phyloP scores from a whole-genome alignment of 1,139 yeast species.

The Blastobotrys raffinosifermentans region DNA sequence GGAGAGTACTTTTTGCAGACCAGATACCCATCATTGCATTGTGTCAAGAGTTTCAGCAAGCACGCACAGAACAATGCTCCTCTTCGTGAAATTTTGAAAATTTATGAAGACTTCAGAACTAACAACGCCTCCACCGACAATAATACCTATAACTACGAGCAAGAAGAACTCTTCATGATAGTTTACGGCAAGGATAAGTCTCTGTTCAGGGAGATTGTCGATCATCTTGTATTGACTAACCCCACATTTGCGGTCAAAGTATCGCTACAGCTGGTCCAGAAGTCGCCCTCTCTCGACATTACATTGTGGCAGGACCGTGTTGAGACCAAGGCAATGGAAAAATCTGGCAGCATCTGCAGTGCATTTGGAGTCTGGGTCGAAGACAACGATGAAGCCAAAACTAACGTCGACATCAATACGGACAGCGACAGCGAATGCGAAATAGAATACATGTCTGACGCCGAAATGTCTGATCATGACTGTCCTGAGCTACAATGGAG shows the following conservation, averaged over 20 bases:
- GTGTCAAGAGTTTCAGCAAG: slow-evolving; percentile 3
- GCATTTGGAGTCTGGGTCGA: neutral
- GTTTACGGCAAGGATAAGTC: neutral
- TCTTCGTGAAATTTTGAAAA: too few relatives aligned
- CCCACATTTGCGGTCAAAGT: slow-evolving; percentile 8
- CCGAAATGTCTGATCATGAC: too few relatives aligned
- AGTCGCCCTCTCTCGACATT: neutral
- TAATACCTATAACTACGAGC: slow-evolving; percentile 3
- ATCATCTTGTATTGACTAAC: slow-evolving; percentile 3
- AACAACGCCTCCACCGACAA: neutral
- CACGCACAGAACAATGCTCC: too few relatives aligned
- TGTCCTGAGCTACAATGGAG: too few relatives aligned
- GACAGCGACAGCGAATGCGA: too few relatives aligned
- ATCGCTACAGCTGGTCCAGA: slow-evolving; percentile 6
- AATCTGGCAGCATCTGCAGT: neutral
- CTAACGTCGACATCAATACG: neutral
- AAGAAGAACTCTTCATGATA: slow-evolving; percentile 2
- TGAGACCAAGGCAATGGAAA: slow-evolving; percentile 4
- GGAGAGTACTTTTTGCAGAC: too few relatives aligned
- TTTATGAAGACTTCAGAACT: slow-evolving; percentile 5
- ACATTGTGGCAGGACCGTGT: slow-evolving; percentile 13
- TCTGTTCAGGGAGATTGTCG: slow-evolving; percentile 7
- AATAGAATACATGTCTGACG: too few relatives aligned
- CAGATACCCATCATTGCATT: slow-evolving; percentile 3
- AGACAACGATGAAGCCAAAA: neutral